phyloP scores from a whole-genome alignment of 768 basidiomycete genomes.

The Hydnum rufescens region DNA sequence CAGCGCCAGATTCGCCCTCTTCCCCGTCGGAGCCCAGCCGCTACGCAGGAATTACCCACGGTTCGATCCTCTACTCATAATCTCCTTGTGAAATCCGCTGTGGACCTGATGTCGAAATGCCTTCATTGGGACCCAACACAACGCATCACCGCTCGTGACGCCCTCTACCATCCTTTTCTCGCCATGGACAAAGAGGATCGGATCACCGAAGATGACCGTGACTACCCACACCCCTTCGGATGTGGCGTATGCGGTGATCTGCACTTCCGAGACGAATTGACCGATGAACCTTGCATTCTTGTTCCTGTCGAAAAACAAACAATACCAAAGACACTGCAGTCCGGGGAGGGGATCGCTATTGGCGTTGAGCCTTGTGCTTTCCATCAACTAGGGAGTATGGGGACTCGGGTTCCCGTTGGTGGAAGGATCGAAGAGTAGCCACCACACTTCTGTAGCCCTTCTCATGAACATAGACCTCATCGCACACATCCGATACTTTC shows the following conservation, averaged over 20 bases:
- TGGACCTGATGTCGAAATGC: slow-evolving; percentile 54
- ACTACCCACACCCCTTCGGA: slow-evolving; percentile 40
- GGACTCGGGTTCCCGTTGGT: no score
- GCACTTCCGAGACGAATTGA: slow-evolving; percentile 42
- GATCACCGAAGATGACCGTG: not conserved
- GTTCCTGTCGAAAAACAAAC: not conserved
- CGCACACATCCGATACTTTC: no score
- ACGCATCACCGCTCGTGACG: slow-evolving; percentile 55
- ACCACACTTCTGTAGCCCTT: no score
- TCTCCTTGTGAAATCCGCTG: slow-evolving; percentile 22
- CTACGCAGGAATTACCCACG: not conserved
- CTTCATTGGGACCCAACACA: slow-evolving; percentile 61
- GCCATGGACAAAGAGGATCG: slow-evolving; percentile 19
- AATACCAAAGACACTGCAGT: not conserved
- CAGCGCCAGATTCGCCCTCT: slow-evolving; percentile 20
- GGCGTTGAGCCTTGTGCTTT: slow-evolving; percentile 15
- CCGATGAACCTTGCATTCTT: slow-evolving; percentile 22
- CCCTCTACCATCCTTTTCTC: slow-evolving; percentile 67
- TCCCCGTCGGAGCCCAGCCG: not conserved
- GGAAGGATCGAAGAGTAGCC: no score
- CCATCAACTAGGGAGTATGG: no score
- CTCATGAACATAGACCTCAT: no score
- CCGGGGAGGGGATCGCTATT: slow-evolving; percentile 15
- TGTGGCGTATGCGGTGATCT: slow-evolving; percentile 42
- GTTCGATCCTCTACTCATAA: not conserved